These are phyloP conservation scores for Gardenia jasminoides DNA, from an alignment of 257 asterid genomes.

Conservation along the genomic window DNA sequence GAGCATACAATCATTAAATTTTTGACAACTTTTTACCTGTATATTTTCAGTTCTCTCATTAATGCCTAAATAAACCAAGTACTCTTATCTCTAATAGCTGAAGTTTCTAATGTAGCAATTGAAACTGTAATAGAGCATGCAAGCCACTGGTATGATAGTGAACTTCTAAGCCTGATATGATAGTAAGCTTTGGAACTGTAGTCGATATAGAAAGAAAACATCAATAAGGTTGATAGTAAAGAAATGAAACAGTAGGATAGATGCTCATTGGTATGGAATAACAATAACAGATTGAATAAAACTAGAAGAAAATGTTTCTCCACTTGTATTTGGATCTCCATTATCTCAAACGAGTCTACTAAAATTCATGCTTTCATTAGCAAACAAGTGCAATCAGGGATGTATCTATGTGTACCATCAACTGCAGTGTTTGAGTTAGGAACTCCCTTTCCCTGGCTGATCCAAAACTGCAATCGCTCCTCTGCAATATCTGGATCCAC, in stretches of 20 bases:
- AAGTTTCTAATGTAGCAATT: too few relatives aligned
- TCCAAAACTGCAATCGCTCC: slow-evolving; percentile 75
- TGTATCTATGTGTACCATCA: slow-evolving; percentile 44
- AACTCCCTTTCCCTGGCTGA: slow-evolving; percentile 45
- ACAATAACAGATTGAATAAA: neutral
- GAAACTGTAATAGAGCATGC: too few relatives aligned
- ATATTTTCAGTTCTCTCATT: neutral
- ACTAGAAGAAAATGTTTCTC: neutral
- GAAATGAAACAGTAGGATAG: neutral
- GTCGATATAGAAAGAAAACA: neutral
- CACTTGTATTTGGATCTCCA: neutral
- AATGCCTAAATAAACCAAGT: neutral
- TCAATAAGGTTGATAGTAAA: neutral
- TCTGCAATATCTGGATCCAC: slow-evolving; percentile 76
- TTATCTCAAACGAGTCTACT: too few relatives aligned
- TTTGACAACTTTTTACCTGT: neutral
- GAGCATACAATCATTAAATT: too few relatives aligned
- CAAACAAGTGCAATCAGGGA: neutral
- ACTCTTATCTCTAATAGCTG: neutral
- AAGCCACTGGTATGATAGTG: too few relatives aligned
- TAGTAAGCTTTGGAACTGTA: too few relatives aligned
- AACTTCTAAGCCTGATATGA: neutral
- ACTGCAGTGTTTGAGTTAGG: slow-evolving; percentile 81
- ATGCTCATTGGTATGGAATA: neutral
- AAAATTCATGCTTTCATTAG: neutral